Base-by-base conservation (phyloP, 108 stramenopile genomes). In the Nitzschia inconspicua region DNA sequence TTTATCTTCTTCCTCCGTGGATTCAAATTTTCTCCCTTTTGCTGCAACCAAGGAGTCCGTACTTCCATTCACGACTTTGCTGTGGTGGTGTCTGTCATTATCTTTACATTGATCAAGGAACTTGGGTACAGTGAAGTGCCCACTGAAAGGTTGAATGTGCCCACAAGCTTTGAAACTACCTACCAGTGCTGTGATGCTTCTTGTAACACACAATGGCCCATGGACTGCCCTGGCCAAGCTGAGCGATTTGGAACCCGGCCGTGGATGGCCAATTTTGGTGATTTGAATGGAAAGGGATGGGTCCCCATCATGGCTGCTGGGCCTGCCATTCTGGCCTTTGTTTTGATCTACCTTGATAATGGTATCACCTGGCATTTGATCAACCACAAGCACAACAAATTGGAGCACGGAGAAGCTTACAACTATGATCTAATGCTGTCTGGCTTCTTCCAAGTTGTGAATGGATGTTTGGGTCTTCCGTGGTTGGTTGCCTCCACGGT, bases 401-500 rank as follows among this genome's bases (percentile, higher is more conserved):
- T 77, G 18, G 22, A 54, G 10, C 77, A 78, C 54, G 72, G 72
- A 63, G 72, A 73, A 23, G 65, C 72, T 11, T 73, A 73, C 65
- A 73, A 73, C 57, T 73, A 60, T 19, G 77, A 78, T 55, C 24
- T 65, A 7, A 44, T 40, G 20, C 5, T 78, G 25, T 44, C 20
- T 23, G 72, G 68, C n/a, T n/a, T 64, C 42, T 62, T 66, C 42
- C 61, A 59, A 59, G 47, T 64, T 13, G 44, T 78, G 22, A 73
- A 78, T 25, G 55, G 50, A 42, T 26, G 64, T n/a, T 29, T 78
- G n/a, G 77, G 77, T 22, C 35, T 78, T 10, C 77, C 77, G 2
- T 78, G 77, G 77, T 46, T 78, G 30, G 77, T 78, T 35, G 77
- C 77, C 29, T 47, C 72, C n/a, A 78, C 77, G 2, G 77, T 78